These are phyloP conservation scores for Vigna radiata DNA, from an alignment of 306 rosid genomes.

Conservation along the genomic window DNA sequence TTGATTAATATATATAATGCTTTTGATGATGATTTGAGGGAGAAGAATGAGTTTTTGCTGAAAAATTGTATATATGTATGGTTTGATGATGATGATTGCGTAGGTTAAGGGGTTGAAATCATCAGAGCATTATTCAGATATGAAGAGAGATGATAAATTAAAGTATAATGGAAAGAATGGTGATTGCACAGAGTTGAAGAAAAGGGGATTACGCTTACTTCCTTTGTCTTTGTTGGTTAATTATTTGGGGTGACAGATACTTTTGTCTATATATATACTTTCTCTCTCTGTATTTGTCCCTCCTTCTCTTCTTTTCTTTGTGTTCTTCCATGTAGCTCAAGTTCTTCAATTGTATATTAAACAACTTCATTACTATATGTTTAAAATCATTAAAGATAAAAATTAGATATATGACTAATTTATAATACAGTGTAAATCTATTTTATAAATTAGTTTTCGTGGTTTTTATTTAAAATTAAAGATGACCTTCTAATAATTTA, in stretches of 20 bases:
- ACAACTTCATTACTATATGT: conserved; percentile 26
- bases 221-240: conserved; percentile 77
- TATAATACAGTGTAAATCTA: too few species aligned
- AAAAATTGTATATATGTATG: conserved; percentile 37
- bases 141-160: conserved; percentile 46
- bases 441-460: too few species aligned
- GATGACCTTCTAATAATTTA: too few species aligned
- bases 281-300: conserved; percentile 9
- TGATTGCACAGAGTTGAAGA: conserved; percentile 65
- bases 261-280: too few species aligned
- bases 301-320: conserved; percentile 31
- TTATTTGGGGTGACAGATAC: conserved; percentile 63
- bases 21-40: conserved; percentile 25
- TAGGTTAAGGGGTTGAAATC: conserved; percentile 60
- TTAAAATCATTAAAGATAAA: too few species aligned
- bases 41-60: conserved; percentile 33
- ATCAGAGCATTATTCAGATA: conserved; percentile 54
- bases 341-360: conserved; percentile 38
- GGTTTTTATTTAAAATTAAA: too few species aligned
- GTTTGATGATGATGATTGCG: conserved; percentile 40
- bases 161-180: conserved; percentile 44
- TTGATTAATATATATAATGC: background rate
- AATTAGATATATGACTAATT: too few species aligned
- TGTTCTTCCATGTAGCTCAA: conserved; percentile 37
- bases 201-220: conserved; percentile 81